Conservation (phyloP, 345 rosid genomes). For the Gossypium rotundifolium region DNA sequence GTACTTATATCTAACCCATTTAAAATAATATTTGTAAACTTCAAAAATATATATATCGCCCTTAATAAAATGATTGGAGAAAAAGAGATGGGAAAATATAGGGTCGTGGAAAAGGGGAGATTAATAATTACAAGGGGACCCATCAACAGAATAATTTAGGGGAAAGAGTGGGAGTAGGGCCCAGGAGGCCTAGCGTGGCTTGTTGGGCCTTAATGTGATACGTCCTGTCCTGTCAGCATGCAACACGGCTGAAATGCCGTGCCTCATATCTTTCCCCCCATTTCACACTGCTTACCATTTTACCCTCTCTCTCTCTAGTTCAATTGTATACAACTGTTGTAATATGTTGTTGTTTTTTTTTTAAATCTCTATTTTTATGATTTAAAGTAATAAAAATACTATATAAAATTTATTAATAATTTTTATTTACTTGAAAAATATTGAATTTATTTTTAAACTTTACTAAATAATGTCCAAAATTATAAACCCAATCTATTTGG, state of each 20-base stretch:
- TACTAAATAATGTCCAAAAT: no score
- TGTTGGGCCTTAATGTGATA: not conserved
- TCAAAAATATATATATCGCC: no score
- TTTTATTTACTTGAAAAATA: no score
- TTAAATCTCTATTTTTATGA: no score
- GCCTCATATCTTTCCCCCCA: slow-evolving; percentile 8
- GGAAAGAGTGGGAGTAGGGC: not conserved
- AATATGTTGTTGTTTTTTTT: not conserved
- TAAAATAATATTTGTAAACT: not conserved
- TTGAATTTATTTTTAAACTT: no score
- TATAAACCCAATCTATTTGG: no score
- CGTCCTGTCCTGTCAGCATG: slow-evolving; percentile 17
- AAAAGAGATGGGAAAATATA: no score
- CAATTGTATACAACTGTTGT: no score
- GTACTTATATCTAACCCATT: no score
- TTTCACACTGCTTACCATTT: slow-evolving; percentile 1
- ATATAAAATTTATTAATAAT: no score
- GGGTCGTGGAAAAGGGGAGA: not conserved
- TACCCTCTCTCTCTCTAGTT: no score
- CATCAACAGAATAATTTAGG: not conserved
- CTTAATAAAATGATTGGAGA: not conserved
- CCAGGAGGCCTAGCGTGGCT: not conserved
- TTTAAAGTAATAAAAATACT: no score
- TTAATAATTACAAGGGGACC: not conserved
- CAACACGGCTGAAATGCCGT: slow-evolving; percentile 25